These are phyloP conservation scores for Hypomontagnella monticulosa DNA, from an alignment of 495 filamentous ascomycete genomes.

Conservation along the genomic window DNA sequence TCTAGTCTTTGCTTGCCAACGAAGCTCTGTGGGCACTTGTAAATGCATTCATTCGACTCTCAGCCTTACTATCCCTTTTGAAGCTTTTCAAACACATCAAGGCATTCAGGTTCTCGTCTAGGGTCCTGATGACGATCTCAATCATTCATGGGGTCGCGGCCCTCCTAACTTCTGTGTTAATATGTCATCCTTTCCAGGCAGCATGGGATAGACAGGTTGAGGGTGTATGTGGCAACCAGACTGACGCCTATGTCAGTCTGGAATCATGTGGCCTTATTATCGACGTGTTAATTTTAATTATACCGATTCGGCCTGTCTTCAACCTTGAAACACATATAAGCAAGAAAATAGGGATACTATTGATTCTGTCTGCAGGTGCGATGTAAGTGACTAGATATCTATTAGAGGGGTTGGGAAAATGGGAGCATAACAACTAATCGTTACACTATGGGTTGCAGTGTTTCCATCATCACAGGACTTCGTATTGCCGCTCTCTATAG, in stretches of 20 bases:
- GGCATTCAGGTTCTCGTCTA: not conserved
- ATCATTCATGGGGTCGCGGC: constrained; percentile 25
- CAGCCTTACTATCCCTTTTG: constrained; percentile 4
- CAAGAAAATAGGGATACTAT: not conserved
- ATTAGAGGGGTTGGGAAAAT: not conserved
- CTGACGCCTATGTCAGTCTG: constrained; percentile 36
- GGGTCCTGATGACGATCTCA: not conserved
- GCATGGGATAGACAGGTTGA: constrained; percentile 30
- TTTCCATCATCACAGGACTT: constrained; percentile 39
- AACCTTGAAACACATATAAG: not conserved
- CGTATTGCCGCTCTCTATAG: constrained; percentile 40
- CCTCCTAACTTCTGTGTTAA: constrained; percentile 27
- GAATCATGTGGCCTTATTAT: constrained; percentile 37
- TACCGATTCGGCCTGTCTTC: constrained; percentile 9
- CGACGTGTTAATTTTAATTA: constrained; percentile 25
- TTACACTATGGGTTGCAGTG: constrained; percentile 19
- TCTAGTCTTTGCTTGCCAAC: constrained; percentile 40
- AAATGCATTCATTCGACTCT: constrained; percentile 35
- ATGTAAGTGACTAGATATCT: constrained; percentile 6
- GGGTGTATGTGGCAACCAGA: constrained; percentile 39
- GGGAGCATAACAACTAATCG: not conserved
- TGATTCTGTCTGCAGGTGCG: constrained; percentile 5
- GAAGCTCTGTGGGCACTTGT: constrained; percentile 42
- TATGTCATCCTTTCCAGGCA: constrained; percentile 40
- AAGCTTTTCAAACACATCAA: not conserved